phyloP scores from a whole-genome alignment of 352 stramenopile species.

The Pythium rishiriense region DNA sequence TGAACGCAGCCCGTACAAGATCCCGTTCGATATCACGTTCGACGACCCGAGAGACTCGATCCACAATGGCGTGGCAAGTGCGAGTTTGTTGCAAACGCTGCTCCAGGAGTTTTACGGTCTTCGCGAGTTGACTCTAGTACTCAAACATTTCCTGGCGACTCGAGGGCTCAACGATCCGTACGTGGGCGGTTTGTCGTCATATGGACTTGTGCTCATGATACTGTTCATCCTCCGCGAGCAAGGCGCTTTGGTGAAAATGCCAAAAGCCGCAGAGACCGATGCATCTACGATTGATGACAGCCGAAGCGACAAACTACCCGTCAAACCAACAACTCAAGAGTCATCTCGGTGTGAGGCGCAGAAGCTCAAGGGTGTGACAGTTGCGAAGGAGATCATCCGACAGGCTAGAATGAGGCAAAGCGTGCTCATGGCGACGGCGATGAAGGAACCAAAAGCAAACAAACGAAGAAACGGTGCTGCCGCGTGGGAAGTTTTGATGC shows the following conservation, averaged over 20 bases:
- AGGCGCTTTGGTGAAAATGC: conserved; percentile 38
- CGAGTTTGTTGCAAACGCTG: conserved; percentile 65
- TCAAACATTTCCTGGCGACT: conserved; percentile 91
- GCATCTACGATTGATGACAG: neutral
- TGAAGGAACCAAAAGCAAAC: conserved; percentile 12
- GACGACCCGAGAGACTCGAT: conserved; percentile 55
- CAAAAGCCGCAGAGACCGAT: conserved; percentile 17
- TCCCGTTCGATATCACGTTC: conserved; percentile 87
- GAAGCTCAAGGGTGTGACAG: conserved; percentile 36
- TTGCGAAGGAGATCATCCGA: conserved; percentile 55
- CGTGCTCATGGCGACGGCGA: conserved; percentile 30
- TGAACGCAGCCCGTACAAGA: conserved; percentile 24
- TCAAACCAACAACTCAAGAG: neutral
- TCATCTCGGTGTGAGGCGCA: conserved; percentile 38
- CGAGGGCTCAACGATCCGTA: conserved; percentile 89
- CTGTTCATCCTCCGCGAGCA: conserved; percentile 65
- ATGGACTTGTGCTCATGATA: conserved; percentile 85
- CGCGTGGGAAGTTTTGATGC: conserved; percentile 17
- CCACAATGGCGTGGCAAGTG: conserved; percentile 79
- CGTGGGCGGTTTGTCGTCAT: conserved; percentile 88
- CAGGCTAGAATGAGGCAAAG: conserved; percentile 42
- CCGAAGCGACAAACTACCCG: neutral
- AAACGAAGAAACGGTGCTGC: conserved; percentile 14
- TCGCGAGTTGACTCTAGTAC: conserved; percentile 78
- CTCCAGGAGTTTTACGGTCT: conserved; percentile 73